Percentiles rank a stretch among this genome's conserved stretches.
Evolutionary conservation across 192 early-diverging fungal genomes (phyloP).

Genomic region (Coemansia sp.): DNA sequence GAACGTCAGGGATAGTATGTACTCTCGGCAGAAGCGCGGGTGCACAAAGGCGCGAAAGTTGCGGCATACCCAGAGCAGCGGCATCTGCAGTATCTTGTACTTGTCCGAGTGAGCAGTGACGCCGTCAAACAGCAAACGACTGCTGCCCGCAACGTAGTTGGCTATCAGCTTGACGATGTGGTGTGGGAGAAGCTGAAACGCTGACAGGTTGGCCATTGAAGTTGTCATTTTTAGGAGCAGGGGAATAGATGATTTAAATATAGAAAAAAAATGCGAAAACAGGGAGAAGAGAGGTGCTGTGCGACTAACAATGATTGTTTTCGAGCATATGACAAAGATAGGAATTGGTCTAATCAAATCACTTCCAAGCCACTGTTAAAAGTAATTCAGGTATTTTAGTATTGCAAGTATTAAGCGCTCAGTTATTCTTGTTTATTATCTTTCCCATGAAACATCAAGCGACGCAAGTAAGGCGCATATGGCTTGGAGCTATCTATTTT

Average conservation of each 20-base stretch:
- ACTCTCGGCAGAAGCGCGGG: not conserved
- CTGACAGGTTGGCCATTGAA: not conserved
- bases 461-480: no score
- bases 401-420: no score
- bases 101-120: not conserved
- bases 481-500: no score
- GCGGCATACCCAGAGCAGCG: not conserved
- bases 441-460: no score
- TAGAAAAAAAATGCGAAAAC: not conserved
- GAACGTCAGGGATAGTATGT: not conserved
- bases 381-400: no score
- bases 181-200: not conserved
- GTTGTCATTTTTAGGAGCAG: not conserved
- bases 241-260: not conserved
- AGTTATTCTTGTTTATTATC: no score
- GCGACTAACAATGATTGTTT: no score
- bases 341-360: no score
- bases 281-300: no score
- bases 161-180: not conserved
- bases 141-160: not conserved
- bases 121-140: not conserved
- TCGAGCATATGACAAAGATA: no score
- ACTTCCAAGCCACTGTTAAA: no score
- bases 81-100: not conserved
- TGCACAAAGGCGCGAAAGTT: not conserved